These are phyloP conservation scores for Leccinellum luteum DNA, from an alignment of 768 basidiomycete genomes.

Conservation along the genomic window DNA sequence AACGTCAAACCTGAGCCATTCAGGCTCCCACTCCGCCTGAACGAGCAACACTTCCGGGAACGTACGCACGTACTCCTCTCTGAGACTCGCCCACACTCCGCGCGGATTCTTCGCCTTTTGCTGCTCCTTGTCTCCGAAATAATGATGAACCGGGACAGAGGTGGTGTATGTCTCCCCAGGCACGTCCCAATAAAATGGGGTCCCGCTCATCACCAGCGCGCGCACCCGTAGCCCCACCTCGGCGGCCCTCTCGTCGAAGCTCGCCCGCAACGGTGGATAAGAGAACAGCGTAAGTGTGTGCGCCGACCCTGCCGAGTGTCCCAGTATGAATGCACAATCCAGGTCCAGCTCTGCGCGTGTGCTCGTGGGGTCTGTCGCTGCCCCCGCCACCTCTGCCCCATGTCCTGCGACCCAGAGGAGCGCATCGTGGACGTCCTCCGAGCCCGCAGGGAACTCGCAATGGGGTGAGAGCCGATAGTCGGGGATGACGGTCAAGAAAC, in stretches of 20 bases:
- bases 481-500: conserved; percentile 62
- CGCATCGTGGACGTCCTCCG: conserved; percentile 60
- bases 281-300: conserved; percentile 47
- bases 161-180: conserved; percentile 26
- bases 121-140: conserved; percentile 38
- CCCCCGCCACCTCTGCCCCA: conserved; percentile 13
- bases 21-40: conserved; percentile 54
- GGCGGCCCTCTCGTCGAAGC: conserved; percentile 29
- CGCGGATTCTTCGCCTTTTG: conserved; percentile 42
- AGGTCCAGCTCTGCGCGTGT: conserved; percentile 34
- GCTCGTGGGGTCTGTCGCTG: conserved; percentile 2
- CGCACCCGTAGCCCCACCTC: conserved; percentile 32
- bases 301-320: conserved; percentile 61
- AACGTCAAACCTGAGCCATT: conserved; percentile 36
- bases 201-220: conserved; percentile 46
- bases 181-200: conserved; percentile 40
- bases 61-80: conserved; percentile 31
- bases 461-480: conserved; percentile 66
- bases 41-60: conserved; percentile 50
- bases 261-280: conserved; percentile 27
- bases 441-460: conserved; percentile 52
- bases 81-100: conserved; percentile 38
- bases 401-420: conserved; percentile 51
- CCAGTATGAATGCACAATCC: conserved; percentile 46
- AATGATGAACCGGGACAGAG: conserved; percentile 26